Conservation (phyloP, 1,284 basidiomycete genomes). For the Cryptococcus neoformans region DNA sequence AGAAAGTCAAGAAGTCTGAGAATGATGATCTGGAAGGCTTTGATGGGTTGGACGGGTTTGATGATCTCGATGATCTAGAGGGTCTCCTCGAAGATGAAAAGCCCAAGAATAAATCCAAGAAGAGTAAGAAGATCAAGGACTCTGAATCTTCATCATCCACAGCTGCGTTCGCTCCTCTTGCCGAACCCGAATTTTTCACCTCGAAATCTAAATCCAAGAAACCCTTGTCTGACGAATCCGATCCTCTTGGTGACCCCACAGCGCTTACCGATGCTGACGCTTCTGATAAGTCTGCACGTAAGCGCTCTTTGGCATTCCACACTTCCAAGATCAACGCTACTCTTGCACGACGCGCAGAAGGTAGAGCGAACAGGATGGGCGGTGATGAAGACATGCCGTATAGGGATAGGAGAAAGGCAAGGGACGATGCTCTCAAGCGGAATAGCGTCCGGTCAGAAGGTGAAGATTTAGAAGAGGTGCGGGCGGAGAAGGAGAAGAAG, state of each 20-base stretch:
- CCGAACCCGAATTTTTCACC: conserved; percentile 26
- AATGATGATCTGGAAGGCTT: conserved; percentile 1
- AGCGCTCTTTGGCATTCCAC: conserved; percentile 82
- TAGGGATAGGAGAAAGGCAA: conserved; percentile 49
- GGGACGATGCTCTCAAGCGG: conserved; percentile 52
- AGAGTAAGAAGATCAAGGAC: conserved; percentile 7
- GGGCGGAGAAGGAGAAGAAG: conserved; percentile 34
- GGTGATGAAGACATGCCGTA: conserved; percentile 71
- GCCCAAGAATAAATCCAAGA: conserved; percentile 42
- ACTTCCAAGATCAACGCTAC: conserved; percentile 81
- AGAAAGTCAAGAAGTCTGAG: conserved; percentile 28
- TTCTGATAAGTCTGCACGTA: conserved; percentile 74
- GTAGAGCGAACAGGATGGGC: conserved; percentile 55
- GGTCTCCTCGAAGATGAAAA: conserved; percentile 23
- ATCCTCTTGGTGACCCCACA: conserved; percentile 69
- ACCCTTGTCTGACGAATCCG: conserved; percentile 51
- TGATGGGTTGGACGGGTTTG: not conserved
- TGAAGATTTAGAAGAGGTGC: conserved; percentile 45
- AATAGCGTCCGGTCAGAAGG: conserved; percentile 41
- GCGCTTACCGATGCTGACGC: conserved; percentile 67
- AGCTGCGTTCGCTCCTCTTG: conserved; percentile 38
- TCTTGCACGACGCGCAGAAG: conserved; percentile 66
- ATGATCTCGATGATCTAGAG: not conserved
- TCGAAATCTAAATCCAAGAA: conserved; percentile 26
- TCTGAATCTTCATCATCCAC: not conserved